Evolutionary conservation across 73 alveolate species (phyloP).

Genomic region (Tetrahymena malaccensis): DNA sequence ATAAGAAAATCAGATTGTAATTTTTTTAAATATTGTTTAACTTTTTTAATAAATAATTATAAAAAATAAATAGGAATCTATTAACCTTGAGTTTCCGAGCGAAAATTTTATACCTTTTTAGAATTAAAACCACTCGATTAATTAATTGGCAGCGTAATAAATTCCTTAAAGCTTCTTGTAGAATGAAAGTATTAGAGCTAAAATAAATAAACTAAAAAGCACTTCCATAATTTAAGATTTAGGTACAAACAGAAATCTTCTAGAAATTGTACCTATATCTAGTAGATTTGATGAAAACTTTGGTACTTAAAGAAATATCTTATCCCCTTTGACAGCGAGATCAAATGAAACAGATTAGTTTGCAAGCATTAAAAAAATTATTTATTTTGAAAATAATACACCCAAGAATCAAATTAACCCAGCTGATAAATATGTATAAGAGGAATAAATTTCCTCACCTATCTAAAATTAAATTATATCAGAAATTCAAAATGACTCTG

Average conservation of each 20-base stretch:
- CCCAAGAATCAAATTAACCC: not conserved
- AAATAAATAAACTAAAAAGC: not conserved
- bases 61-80: not conserved
- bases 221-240: not conserved
- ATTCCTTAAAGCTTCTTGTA: not conserved
- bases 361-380: not conserved
- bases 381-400: not conserved
- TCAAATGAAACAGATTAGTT: not conserved
- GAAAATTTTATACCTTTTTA: not conserved
- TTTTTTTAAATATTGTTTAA: not conserved
- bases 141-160: not conserved
- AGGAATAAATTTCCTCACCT: not conserved
- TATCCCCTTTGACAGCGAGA: not conserved
- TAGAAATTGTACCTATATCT: not conserved
- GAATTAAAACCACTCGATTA: not conserved
- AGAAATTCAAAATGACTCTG: not conserved
- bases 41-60: not conserved
- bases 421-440: not conserved
- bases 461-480: too few relatives aligned
- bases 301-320: not conserved
- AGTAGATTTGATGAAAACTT: not conserved
- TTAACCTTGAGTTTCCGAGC: not conserved
- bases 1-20: not conserved
- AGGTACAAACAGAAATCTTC: not conserved
- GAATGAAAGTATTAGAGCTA: not conserved